Evolutionary conservation across 106 monocot species (phyloP).

Genomic region (Apostasia ramifera): DNA sequence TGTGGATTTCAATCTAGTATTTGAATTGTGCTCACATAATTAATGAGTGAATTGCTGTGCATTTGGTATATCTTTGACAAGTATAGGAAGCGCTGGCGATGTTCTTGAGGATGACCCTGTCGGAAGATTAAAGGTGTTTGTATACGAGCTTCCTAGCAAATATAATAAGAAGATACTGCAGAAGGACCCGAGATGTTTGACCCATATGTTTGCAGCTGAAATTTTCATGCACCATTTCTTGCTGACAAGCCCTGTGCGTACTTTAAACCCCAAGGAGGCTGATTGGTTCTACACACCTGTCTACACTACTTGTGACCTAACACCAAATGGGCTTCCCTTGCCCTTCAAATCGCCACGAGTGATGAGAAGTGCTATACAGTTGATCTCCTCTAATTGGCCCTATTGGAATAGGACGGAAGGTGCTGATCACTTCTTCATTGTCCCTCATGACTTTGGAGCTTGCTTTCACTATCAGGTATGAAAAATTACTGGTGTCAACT

Average conservation of each 20-base stretch:
- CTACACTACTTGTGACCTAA: constrained; percentile 78
- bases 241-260: constrained; percentile 71
- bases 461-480: constrained; percentile 67
- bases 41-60: too few relatives aligned
- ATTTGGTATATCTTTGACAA: too few relatives aligned
- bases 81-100: constrained; percentile 50
- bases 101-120: constrained; percentile 62
- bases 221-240: constrained; percentile 92
- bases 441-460: constrained; percentile 66
- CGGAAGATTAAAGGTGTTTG: constrained; percentile 51
- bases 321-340: constrained; percentile 53
- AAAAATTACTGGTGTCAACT: background rate
- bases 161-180: constrained; percentile 58
- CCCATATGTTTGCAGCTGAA: constrained; percentile 70
- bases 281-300: constrained; percentile 84
- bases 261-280: constrained; percentile 77
- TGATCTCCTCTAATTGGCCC: constrained; percentile 57
- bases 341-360: constrained; percentile 61
- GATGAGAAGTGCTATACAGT: constrained; percentile 63
- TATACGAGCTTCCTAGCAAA: constrained; percentile 51
- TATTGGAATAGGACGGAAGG: constrained; percentile 68
- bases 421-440: constrained; percentile 62
- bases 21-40: too few relatives aligned
- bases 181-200: constrained; percentile 69
- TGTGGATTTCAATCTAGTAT: too few relatives aligned